A percentile compares a stretch with the other conserved stretches of the same genome.
These are phyloP conservation scores for Cutaneotrichosporon daszewskae DNA, from an alignment of 1,284 basidiomycete genomes.

Conservation along the genomic window DNA sequence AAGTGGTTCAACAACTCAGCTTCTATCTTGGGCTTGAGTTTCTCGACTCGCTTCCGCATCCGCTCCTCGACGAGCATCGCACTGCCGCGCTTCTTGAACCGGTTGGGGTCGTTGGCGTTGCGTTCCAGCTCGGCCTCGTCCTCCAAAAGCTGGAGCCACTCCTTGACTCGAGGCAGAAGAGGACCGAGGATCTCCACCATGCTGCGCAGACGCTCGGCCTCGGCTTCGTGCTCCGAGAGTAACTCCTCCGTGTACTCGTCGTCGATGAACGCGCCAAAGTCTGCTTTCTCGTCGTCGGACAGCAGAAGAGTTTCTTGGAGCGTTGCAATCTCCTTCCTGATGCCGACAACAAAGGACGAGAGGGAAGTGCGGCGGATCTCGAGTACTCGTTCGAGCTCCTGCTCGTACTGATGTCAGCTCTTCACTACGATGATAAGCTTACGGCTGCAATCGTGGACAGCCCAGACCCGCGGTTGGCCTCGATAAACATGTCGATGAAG, in stretches of 20 bases:
- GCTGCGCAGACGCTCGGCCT: constrained; percentile 71
- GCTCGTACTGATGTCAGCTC: constrained; percentile 59
- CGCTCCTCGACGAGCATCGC: constrained; percentile 86
- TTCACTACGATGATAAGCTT: constrained; percentile 10
- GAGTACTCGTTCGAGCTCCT: constrained; percentile 83
- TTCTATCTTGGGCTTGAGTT: constrained; percentile 93
- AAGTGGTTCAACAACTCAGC: constrained; percentile 73
- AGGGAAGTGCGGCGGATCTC: constrained; percentile 82
- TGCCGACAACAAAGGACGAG: constrained; percentile 75
- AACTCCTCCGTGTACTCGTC: constrained; percentile 87
- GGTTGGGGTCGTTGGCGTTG: constrained; percentile 39
- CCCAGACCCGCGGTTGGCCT: constrained; percentile 42
- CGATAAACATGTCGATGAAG: constrained; percentile 40
- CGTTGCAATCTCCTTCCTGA: constrained; percentile 70
- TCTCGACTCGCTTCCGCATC: constrained; percentile 90
- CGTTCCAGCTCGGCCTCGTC: constrained; percentile 80
- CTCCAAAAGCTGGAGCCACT: constrained; percentile 85
- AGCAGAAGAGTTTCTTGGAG: constrained; percentile 86
- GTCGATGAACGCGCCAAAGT: constrained; percentile 72
- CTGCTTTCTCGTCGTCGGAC: constrained; percentile 72
- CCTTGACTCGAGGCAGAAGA: constrained; percentile 69
- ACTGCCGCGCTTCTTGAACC: constrained; percentile 56
- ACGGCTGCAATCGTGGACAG: constrained; percentile 39
- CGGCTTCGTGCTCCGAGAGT: constrained; percentile 77
- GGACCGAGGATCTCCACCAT: constrained; percentile 72